phyloP scores from a whole-genome alignment of 805 yeast species.

The Isabelozyma heimii region DNA sequence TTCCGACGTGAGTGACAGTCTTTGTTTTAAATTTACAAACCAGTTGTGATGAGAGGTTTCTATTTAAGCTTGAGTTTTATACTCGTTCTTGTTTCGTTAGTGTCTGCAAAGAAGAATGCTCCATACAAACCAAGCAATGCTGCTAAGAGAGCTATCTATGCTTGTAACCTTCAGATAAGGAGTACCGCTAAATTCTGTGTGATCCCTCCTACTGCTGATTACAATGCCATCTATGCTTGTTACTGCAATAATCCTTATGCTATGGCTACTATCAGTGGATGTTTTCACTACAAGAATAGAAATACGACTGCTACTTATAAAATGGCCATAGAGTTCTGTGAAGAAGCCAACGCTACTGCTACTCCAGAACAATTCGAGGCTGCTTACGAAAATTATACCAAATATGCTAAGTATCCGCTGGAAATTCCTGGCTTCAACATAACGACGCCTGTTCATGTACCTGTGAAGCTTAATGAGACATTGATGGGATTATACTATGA shows the following conservation, averaged over 20 bases:
- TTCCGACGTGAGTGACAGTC: not conserved
- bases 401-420: slow-evolving; percentile 10
- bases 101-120: not conserved
- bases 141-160: not conserved
- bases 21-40: not conserved
- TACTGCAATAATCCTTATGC: slow-evolving; percentile 27
- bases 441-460: slow-evolving; percentile 17
- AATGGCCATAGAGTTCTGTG: not conserved
- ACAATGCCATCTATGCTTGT: slow-evolving; percentile 17
- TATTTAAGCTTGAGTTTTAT: not conserved
- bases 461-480: slow-evolving; percentile 19
- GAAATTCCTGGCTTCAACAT: slow-evolving; percentile 23
- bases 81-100: not conserved
- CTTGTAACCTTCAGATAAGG: slow-evolving; percentile 7
- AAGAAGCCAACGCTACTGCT: not conserved
- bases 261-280: slow-evolving; percentile 25
- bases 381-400: slow-evolving; percentile 6
- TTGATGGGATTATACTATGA: slow-evolving; percentile 6
- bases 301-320: not conserved
- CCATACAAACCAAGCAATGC: not conserved
- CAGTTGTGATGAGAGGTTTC: not conserved
- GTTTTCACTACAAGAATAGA: not conserved
- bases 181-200: slow-evolving; percentile 7
- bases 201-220: not conserved
- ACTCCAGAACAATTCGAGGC: not conserved